Conservation (phyloP, 495 filamentous ascomycete species). For the Lophiostoma macrostomum region DNA sequence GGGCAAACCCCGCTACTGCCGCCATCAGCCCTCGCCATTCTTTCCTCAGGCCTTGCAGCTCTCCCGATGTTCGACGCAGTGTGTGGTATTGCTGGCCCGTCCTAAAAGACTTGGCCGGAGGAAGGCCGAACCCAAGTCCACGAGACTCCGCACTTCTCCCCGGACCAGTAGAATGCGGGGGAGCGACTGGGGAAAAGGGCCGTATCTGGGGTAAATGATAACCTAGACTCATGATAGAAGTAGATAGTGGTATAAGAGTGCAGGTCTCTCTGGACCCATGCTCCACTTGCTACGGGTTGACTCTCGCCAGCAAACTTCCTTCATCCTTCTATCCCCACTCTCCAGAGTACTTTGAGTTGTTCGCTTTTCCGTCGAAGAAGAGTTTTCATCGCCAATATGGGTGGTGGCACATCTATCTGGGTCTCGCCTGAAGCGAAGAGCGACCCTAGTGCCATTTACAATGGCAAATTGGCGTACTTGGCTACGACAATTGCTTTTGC, state of each 20-base stretch:
- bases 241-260: too few relatives aligned
- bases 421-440: slow-evolving; percentile 6
- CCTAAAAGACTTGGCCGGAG: too few relatives aligned
- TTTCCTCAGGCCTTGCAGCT: background rate
- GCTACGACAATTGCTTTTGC: slow-evolving; percentile 11
- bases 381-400: slow-evolving; percentile 3
- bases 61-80: background rate
- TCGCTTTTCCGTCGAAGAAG: background rate
- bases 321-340: too few relatives aligned
- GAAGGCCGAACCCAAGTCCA: too few relatives aligned
- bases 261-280: too few relatives aligned
- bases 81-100: too few relatives aligned
- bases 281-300: too few relatives aligned
- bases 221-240: too few relatives aligned
- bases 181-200: slow-evolving; percentile 1
- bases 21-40: slow-evolving; percentile 9
- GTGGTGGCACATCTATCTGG: slow-evolving; percentile 12
- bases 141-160: slow-evolving; percentile 3
- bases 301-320: too few relatives aligned
- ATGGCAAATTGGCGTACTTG: slow-evolving; percentile 1
- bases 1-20: background rate
- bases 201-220: slow-evolving; percentile 7
- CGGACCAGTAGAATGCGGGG: slow-evolving; percentile 7
- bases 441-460: slow-evolving; percentile 8
- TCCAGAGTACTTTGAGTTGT: too few relatives aligned